These are phyloP conservation scores for Alternaria viburni DNA, from an alignment of 2,329 filamentous ascomycete genomes.

Conservation along the genomic window DNA sequence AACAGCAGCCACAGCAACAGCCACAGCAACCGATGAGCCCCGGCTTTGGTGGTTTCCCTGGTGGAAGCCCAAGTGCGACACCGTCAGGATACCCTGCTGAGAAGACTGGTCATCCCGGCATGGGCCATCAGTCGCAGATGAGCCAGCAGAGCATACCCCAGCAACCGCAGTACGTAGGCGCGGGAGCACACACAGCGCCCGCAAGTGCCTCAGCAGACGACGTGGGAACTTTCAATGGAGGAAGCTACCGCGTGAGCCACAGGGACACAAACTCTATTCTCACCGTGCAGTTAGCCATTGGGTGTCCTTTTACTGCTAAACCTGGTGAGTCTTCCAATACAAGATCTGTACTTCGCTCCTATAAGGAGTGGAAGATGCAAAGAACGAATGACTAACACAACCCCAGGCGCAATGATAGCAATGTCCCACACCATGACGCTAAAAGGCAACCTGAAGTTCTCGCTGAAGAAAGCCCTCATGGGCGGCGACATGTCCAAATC, in stretches of 20 bases:
- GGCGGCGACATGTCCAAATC: conserved; percentile 81
- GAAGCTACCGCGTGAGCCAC: conserved; percentile 91
- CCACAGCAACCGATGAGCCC: conserved; percentile 30
- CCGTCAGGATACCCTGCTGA: conserved; percentile 7
- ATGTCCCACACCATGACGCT: conserved; percentile 91
- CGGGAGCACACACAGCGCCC: conserved; percentile 30
- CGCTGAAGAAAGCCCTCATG: conserved; percentile 86
- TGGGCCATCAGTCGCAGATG: conserved; percentile 34
- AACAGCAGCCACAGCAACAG: conserved; percentile 21
- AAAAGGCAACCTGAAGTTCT: conserved; percentile 83
- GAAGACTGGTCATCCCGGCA: conserved; percentile 38
- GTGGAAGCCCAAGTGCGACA: conserved; percentile 36
- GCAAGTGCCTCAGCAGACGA: conserved; percentile 69
- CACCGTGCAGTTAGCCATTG: conserved; percentile 87
- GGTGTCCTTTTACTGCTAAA: conserved; percentile 80
- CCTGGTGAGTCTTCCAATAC: conserved; percentile 63
- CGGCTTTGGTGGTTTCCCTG: conserved; percentile 31
- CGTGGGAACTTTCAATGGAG: conserved; percentile 95
- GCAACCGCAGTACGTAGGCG: conserved; percentile 38
- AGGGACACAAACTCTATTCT: conserved; percentile 88
- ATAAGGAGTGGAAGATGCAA: background rate
- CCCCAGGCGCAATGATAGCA: conserved; percentile 81
- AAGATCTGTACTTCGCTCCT: background rate
- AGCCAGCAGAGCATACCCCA: conserved; percentile 38
- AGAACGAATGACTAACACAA: background rate